A percentile compares a stretch with the other conserved stretches of the same genome.
phyloP scores from a whole-genome alignment of 2,329 filamentous ascomycete species.

The Simplicillium sp. region DNA sequence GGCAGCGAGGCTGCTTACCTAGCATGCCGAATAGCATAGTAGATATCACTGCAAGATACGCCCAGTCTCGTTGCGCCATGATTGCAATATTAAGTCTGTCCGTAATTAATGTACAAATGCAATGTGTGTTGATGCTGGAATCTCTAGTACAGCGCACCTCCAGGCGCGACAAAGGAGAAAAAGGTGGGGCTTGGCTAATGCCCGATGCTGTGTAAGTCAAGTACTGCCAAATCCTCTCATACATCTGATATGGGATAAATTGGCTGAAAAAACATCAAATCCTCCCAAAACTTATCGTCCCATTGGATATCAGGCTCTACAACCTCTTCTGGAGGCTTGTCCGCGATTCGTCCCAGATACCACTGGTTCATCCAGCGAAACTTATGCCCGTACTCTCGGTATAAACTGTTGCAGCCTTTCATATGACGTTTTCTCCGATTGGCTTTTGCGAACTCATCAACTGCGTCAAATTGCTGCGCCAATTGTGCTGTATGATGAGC shows the following conservation, averaged over 20 bases:
- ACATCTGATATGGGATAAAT: too few relatives aligned
- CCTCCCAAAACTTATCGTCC: constrained; percentile 19
- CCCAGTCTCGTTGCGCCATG: constrained; percentile 17
- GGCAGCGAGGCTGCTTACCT: constrained; percentile 13
- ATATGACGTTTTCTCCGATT: constrained; percentile 15
- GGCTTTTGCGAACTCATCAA: constrained; percentile 15
- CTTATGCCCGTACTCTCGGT: constrained; percentile 23
- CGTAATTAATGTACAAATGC: too few relatives aligned
- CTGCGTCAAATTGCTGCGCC: constrained; percentile 11
- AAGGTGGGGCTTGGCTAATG: too few relatives aligned
- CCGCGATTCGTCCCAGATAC: constrained; percentile 17
- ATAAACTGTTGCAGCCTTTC: constrained; percentile 18
- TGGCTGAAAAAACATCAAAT: constrained; percentile 11
- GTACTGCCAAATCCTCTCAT: too few relatives aligned
- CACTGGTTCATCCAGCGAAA: constrained; percentile 30
- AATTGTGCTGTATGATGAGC: constrained; percentile 14
- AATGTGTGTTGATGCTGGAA: too few relatives aligned
- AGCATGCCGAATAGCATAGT: constrained; percentile 26
- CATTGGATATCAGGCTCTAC: constrained; percentile 13
- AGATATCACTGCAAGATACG: constrained; percentile 23
- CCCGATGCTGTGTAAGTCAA: too few relatives aligned
- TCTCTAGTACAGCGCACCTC: too few relatives aligned
- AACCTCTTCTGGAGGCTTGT: constrained; percentile 8
- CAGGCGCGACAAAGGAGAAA: too few relatives aligned
- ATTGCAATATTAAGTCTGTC: too few relatives aligned